Conservation (phyloP, 2,329 filamentous ascomycete genomes). For the Apiospora koreana region DNA sequence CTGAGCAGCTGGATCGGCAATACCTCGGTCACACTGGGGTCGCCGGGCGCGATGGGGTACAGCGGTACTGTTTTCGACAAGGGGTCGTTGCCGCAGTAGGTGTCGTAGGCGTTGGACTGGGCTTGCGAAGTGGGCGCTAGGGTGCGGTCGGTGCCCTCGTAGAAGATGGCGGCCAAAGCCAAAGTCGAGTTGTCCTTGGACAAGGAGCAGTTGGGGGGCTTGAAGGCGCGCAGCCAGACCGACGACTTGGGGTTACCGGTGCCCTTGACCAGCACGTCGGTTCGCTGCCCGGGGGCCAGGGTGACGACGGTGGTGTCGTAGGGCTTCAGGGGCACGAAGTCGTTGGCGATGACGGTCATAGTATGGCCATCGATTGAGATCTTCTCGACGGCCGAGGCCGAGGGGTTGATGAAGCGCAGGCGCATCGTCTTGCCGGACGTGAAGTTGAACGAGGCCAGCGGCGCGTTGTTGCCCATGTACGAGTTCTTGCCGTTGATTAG, state of each 20-base stretch:
- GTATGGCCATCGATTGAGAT: slow-evolving; percentile 47
- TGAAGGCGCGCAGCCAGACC: slow-evolving; percentile 22
- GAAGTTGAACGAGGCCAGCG: slow-evolving; percentile 27
- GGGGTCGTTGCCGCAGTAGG: slow-evolving; percentile 24
- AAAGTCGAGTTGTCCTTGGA: slow-evolving; percentile 16
- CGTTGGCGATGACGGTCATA: slow-evolving; percentile 47
- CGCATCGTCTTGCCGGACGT: slow-evolving; percentile 40
- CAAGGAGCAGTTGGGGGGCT: slow-evolving; percentile 22
- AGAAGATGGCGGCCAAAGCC: slow-evolving; percentile 22
- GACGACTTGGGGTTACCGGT: slow-evolving; percentile 17
- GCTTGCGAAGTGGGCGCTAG: slow-evolving; percentile 15
- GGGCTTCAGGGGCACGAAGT: slow-evolving; percentile 48
- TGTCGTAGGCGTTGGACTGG: slow-evolving; percentile 17
- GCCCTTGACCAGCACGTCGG: slow-evolving; percentile 21
- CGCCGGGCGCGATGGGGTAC: slow-evolving; percentile 15
- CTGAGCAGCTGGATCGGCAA: slow-evolving; percentile 20
- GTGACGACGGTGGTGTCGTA: slow-evolving; percentile 40
- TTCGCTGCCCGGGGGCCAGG: slow-evolving; percentile 18
- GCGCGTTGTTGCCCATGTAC: slow-evolving; percentile 33
- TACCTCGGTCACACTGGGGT: slow-evolving; percentile 18
- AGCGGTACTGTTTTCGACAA: slow-evolving; percentile 17
- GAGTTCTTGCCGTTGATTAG: slow-evolving; percentile 35
- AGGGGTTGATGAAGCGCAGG: slow-evolving; percentile 44
- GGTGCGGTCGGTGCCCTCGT: slow-evolving; percentile 19
- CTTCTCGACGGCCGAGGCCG: slow-evolving; percentile 31